These are phyloP conservation scores for Termitomyces sp. DNA, from an alignment of 768 basidiomycete genomes.

Conservation along the genomic window DNA sequence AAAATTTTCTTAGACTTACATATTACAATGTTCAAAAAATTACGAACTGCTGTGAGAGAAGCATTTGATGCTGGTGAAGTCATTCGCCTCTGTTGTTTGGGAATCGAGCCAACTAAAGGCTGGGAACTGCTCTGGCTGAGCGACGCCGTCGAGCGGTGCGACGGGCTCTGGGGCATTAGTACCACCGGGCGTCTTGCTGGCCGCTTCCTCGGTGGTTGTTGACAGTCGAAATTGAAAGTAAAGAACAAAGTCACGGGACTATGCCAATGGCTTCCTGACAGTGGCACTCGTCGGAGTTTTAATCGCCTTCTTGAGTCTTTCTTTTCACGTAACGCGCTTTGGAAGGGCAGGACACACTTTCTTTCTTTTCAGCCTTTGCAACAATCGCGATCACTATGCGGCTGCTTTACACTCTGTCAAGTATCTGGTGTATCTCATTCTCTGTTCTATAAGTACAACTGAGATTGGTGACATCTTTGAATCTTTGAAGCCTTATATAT, in stretches of 20 bases:
- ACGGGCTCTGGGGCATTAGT: constrained; percentile 16
- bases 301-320: neutral
- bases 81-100: constrained; percentile 21
- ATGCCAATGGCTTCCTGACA: neutral
- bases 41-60: constrained; percentile 17
- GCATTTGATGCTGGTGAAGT: constrained; percentile 19
- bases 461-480: neutral
- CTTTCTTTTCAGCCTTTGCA: neutral
- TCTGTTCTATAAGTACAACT: neutral
- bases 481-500: neutral
- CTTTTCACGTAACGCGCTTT: neutral
- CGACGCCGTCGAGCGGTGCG: constrained; percentile 17
- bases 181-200: constrained; percentile 6
- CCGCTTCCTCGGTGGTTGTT: constrained; percentile 2
- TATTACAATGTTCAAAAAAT: neutral
- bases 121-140: constrained; percentile 17
- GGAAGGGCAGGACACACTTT: neutral
- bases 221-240: neutral
- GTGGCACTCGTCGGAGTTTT: neutral
- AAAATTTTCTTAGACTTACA: neutral
- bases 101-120: constrained; percentile 4
- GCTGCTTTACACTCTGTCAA: neutral
- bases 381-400: neutral
- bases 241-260: neutral
- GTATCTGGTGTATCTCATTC: neutral